phyloP scores from a whole-genome alignment of 331 rosid genomes.

The Dryas integrifolia region DNA sequence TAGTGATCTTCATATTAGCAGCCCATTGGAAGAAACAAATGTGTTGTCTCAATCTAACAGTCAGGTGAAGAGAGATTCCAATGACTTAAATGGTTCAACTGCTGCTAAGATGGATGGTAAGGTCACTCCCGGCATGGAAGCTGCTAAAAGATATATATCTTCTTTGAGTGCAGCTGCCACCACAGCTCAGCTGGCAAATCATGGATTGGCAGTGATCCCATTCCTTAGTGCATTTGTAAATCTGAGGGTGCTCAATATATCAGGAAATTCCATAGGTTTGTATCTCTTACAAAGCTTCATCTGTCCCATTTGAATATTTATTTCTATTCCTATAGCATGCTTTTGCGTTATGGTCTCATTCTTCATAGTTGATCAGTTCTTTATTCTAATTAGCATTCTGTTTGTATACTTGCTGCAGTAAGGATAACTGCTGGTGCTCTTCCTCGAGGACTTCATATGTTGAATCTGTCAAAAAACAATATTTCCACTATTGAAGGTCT shows the following conservation, averaged over 20 bases:
- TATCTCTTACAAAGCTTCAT: slow-evolving; percentile 24
- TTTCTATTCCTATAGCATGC: slow-evolving; percentile 8
- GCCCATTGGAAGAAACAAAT: slow-evolving; percentile 49
- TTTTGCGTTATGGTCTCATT: slow-evolving; percentile 10
- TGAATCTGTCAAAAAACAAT: slow-evolving; percentile 85
- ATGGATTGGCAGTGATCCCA: slow-evolving; percentile 83
- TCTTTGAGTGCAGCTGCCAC: slow-evolving; percentile 65
- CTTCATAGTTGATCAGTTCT: background rate
- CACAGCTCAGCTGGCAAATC: slow-evolving; percentile 76
- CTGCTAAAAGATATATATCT: slow-evolving; percentile 78
- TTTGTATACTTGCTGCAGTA: slow-evolving; percentile 45
- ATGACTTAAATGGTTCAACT: slow-evolving; percentile 29
- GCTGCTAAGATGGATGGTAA: slow-evolving; percentile 43
- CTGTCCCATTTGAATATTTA: slow-evolving; percentile 6
- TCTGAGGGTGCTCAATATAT: slow-evolving; percentile 75
- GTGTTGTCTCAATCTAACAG: slow-evolving; percentile 38
- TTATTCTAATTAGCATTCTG: background rate
- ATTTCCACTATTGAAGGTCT: slow-evolving; percentile 75
- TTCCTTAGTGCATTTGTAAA: slow-evolving; percentile 77
- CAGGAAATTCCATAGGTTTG: slow-evolving; percentile 85
- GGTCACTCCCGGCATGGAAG: slow-evolving; percentile 75
- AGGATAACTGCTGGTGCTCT: slow-evolving; percentile 84
- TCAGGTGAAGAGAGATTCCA: slow-evolving; percentile 37
- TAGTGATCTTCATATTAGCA: slow-evolving; percentile 59
- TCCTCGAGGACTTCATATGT: slow-evolving; percentile 85